Base-by-base conservation (phyloP, 208 protist species). In the Crithidia thermophila region DNA sequence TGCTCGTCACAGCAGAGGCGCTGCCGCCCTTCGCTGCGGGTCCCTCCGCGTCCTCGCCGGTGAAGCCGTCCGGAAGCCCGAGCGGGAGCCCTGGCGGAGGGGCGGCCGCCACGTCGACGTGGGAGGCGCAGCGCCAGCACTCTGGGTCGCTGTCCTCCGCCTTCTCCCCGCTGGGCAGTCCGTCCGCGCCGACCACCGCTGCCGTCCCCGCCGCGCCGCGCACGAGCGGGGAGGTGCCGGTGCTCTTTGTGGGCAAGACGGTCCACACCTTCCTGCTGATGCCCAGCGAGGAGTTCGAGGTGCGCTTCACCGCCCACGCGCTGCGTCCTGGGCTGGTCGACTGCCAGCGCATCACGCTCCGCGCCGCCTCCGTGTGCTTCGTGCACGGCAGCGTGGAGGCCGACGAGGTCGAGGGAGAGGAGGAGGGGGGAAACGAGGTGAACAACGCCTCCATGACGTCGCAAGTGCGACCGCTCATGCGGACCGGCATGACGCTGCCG, bases 161-260 rank as follows among this genome's bases (percentile, higher is more conserved):
- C 0, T 11, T 43, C 11, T 23, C 30, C 4, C 11, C 57, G 6
- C 39, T 20, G 10, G 39, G 23, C 8, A 46, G 39, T 37, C 14
- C 27, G 16, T 37, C 39, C 14, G 39, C 53, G 27, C 36, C 33
- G 10, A n/a, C 23, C 9, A 36, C 6, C 9, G 33, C n/a, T 4
- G 18, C 5, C 9, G 28, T 16, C 7, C 36, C 34, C 43, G 46
- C 9, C 53, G 30, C 31, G 43, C 20, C 14, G 20, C 34, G 47
- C 39, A 31, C 36, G 40, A 11, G 61, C 39, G 45, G 52, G 21
- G 55, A 68, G 9, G 81, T 64, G 8, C 72, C 85, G 14, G 27
- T 92, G 7, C 28, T 79, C 16, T 90, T 90, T 81, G 81, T 91
- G 11, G 85, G 85, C 18, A 90, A 87, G 59, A 89, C 84, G 5